Evolutionary conservation across 352 stramenopile species (phyloP), one percentile per base, ranked within the genome.

Genomic region (Phytophthora tubulina): DNA sequence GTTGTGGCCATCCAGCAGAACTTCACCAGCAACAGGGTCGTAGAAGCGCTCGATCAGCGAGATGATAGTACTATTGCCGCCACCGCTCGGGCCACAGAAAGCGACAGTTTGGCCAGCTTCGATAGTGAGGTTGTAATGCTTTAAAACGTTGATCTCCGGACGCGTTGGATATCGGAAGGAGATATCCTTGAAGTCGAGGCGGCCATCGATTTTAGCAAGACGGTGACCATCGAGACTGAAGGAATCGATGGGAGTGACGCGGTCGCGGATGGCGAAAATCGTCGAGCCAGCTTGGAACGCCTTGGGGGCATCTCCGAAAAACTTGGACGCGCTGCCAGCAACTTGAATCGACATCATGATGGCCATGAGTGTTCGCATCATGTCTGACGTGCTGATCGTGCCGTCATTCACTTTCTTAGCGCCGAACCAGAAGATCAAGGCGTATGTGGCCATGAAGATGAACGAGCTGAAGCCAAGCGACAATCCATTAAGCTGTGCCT

Each of bases 41-140:
- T 91, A 91, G 58, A 91, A 91, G 0, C 83, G 68, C 63, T 92
- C 82, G 11, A 90, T 61, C 5, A 86, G 63, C 13, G 69, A 70
- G 48, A 84, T 66, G 36, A 79, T 69, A 15, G 79, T 84, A 30
- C 79, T 86, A 35, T 87, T 87, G 32, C 80, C 78, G 4, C 74
- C 68, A 38, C 79, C 79, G 38, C 73, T 83, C 3, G 75, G 70
- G 13, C 79, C 79, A 27, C 83, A 84, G 50, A 92, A 80, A 15
- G 81, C 84, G 0, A 92, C 81, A 0, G 81, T 91, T 49, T 86
- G 71, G 0, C 86, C 86, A 5, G 81, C 63, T 56, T 88, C 81
- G 50, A 96, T 88, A 8, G 79, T 82, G 9, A 99, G 71, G 67
- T 89, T 93, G 62, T 98, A 86, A 52, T 84, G 70, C 17, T 88